phyloP scores from a whole-genome alignment of 805 yeast genomes.

The Candida tallmaniae region DNA sequence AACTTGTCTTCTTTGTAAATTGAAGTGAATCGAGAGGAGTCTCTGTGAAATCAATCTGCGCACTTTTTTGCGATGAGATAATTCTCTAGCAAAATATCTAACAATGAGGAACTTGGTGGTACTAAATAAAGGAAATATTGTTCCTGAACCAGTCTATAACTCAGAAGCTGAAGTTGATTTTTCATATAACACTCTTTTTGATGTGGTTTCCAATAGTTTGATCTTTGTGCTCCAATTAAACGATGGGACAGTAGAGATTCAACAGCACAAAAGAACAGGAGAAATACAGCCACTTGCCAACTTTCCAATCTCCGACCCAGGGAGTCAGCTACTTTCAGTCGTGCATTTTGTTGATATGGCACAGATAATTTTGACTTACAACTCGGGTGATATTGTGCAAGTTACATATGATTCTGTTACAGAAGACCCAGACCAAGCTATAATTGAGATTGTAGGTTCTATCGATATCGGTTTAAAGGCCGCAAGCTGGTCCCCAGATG shows the following conservation, averaged over 20 bases:
- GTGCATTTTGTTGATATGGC: constrained; percentile 66
- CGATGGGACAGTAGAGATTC: constrained; percentile 63
- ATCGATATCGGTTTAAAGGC: constrained; percentile 71
- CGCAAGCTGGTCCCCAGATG: constrained; percentile 88
- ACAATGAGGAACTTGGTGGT: constrained; percentile 47
- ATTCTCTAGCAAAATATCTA: not conserved
- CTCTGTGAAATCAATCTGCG: too few species aligned
- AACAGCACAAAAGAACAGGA: constrained; percentile 67
- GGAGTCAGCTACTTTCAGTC: constrained; percentile 44
- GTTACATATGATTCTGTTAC: constrained; percentile 53
- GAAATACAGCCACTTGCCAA: constrained; percentile 53
- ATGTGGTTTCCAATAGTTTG: constrained; percentile 67
- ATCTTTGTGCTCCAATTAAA: constrained; percentile 60
- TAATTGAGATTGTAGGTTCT: constrained; percentile 75
- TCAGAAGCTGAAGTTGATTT: constrained; percentile 52
- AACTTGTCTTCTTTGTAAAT: not conserved
- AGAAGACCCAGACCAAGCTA: constrained; percentile 47
- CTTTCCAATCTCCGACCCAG: constrained; percentile 44
- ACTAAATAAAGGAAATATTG: constrained; percentile 51
- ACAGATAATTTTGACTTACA: constrained; percentile 62
- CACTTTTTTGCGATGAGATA: constrained; percentile 1
- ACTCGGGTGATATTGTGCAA: constrained; percentile 70
- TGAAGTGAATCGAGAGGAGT: too few species aligned
- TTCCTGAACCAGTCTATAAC: constrained; percentile 50
- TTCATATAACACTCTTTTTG: constrained; percentile 50